These are phyloP conservation scores for Pelagophyceae sp. DNA, from an alignment of 352 stramenopile genomes.

Conservation along the genomic window DNA sequence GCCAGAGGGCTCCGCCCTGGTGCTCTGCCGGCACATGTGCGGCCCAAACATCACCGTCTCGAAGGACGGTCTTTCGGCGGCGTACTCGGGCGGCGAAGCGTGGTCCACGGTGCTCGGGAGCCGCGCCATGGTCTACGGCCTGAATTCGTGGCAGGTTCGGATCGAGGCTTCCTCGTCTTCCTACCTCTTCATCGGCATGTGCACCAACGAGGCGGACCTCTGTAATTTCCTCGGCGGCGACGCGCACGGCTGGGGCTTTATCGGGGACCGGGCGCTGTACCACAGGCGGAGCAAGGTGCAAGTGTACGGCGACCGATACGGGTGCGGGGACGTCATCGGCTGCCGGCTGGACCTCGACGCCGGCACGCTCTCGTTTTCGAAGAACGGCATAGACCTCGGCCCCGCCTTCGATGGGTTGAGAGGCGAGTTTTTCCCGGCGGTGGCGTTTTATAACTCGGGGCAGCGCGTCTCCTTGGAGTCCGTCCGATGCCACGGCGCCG, in stretches of 20 bases:
- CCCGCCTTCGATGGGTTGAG: constrained; percentile 79
- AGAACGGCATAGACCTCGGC: constrained; percentile 67
- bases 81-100: constrained; percentile 56
- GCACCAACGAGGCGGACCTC: constrained; percentile 72
- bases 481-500: constrained; percentile 32
- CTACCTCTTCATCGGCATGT: constrained; percentile 94
- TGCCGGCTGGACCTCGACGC: constrained; percentile 67
- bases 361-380: constrained; percentile 66
- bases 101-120: constrained; percentile 73
- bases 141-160: constrained; percentile 65
- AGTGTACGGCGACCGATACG: constrained; percentile 68
- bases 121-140: constrained; percentile 56
- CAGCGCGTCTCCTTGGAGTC: constrained; percentile 60
- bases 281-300: constrained; percentile 87
- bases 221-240: constrained; percentile 94
- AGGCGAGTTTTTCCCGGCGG: constrained; percentile 72
- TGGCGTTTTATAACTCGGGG: constrained; percentile 80
- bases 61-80: not conserved
- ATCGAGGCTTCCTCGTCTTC: constrained; percentile 88
- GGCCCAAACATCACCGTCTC: constrained; percentile 24
- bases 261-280: constrained; percentile 96
- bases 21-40: too few species aligned
- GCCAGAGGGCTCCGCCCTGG: too few species aligned
- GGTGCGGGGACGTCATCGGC: constrained; percentile 62
- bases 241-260: constrained; percentile 93